These are phyloP conservation scores for Candolleomyces aberdarensis DNA, from an alignment of 768 basidiomycete species.

Conservation along the genomic window DNA sequence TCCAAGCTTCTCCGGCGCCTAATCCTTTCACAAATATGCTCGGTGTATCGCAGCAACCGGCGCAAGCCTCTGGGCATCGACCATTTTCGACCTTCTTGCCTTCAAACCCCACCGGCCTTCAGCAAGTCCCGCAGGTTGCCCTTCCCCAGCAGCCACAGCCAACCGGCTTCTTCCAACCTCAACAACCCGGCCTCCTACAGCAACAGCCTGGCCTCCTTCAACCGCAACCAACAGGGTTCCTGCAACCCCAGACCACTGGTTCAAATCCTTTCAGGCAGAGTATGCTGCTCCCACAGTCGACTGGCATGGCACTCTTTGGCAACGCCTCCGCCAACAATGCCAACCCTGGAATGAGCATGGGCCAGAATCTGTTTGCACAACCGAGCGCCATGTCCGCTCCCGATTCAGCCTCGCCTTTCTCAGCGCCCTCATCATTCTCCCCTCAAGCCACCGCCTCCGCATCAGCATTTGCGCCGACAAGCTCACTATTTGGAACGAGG, in stretches of 20 bases:
- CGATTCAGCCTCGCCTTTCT: background rate
- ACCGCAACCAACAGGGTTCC: constrained; percentile 33
- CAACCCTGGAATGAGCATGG: constrained; percentile 13
- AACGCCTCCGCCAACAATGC: constrained; percentile 16
- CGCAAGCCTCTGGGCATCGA: constrained; percentile 33
- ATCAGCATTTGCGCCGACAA: constrained; percentile 1
- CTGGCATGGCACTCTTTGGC: constrained; percentile 50
- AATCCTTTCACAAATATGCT: constrained; percentile 48
- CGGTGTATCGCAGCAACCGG: constrained; percentile 31
- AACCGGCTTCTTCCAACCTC: constrained; percentile 33
- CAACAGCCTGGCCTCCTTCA: constrained; percentile 23
- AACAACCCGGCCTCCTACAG: constrained; percentile 23
- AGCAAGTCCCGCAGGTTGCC: constrained; percentile 9
- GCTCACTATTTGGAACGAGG: constrained; percentile 19
- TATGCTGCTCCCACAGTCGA: constrained; percentile 62
- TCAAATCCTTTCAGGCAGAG: constrained; percentile 85
- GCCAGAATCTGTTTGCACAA: constrained; percentile 11
- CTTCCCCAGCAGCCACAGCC: constrained; percentile 21
- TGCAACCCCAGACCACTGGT: constrained; percentile 60
- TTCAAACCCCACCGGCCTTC: constrained; percentile 33
- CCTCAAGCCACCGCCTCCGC: background rate
- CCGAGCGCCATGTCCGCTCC: background rate
- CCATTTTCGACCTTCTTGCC: constrained; percentile 56
- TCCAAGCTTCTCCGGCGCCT: constrained; percentile 31
- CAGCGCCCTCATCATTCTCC: too few relatives aligned